These are phyloP conservation scores for Exophiala phaeomuriformis DNA, from an alignment of 2,329 filamentous ascomycete species.

Conservation along the genomic window DNA sequence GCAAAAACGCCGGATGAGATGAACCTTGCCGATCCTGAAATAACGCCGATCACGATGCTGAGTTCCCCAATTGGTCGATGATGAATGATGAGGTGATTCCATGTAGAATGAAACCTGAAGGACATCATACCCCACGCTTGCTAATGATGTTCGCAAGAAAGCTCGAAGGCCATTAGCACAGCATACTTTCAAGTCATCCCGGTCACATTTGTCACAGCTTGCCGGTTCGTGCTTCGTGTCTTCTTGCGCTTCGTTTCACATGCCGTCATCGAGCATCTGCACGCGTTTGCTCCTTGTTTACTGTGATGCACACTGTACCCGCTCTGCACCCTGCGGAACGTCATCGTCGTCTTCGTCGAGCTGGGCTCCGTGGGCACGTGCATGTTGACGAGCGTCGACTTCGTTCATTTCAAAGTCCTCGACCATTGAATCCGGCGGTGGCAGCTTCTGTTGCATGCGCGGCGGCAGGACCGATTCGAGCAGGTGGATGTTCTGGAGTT, in stretches of 20 bases:
- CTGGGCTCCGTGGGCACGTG: constrained; percentile 60
- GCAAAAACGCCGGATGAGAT: constrained; percentile 8
- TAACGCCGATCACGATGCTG: not conserved
- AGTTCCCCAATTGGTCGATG: not conserved
- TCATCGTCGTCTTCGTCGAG: constrained; percentile 58
- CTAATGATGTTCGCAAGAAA: constrained; percentile 6
- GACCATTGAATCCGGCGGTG: constrained; percentile 79
- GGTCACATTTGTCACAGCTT: not conserved
- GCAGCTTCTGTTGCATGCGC: constrained; percentile 55
- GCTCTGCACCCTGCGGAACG: constrained; percentile 42
- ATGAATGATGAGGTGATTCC: constrained; percentile 17
- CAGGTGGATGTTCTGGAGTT: constrained; percentile 63
- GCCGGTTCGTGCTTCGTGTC: not conserved
- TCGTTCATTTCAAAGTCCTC: constrained; percentile 85
- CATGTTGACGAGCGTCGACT: constrained; percentile 60
- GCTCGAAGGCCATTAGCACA: constrained; percentile 4
- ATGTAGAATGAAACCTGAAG: constrained; percentile 9
- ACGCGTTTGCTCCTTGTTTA: constrained; percentile 29
- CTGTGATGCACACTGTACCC: constrained; percentile 48
- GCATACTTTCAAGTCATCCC: not conserved
- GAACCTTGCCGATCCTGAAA: not conserved
- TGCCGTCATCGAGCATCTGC: not conserved
- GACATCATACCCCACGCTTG: constrained; percentile 5
- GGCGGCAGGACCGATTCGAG: constrained; percentile 81
- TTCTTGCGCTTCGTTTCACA: constrained; percentile 1